A percentile compares a stretch with the other conserved stretches of the same genome.
These are phyloP conservation scores for Chimonanthus praecox DNA, from an alignment of 164 flowering plant genomes.

Conservation along the genomic window DNA sequence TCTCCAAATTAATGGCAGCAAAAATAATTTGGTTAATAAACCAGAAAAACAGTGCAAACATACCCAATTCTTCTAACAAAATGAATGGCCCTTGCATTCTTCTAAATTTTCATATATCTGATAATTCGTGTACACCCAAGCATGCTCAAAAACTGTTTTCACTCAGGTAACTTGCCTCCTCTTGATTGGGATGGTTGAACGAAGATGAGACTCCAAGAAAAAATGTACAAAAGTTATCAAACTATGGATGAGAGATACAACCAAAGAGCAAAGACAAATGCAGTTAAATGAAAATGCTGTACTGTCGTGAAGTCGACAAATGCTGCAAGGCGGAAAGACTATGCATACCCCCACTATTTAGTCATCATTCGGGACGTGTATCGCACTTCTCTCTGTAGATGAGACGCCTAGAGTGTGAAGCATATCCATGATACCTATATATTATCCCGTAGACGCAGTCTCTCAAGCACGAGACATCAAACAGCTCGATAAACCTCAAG, in stretches of 20 bases:
- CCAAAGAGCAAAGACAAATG: not conserved
- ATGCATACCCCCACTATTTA: not conserved
- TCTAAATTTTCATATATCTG: too few species aligned
- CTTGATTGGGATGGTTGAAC: too few species aligned
- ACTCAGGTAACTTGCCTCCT: too few species aligned
- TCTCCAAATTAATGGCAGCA: too few species aligned
- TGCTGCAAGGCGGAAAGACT: not conserved
- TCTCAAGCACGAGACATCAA: constrained; percentile 39
- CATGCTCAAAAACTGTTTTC: too few species aligned
- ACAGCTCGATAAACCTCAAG: constrained; percentile 58
- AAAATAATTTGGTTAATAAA: too few species aligned
- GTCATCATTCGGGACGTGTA: not conserved
- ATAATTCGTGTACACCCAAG: too few species aligned
- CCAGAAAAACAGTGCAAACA: too few species aligned
- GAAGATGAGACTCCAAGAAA: too few species aligned
- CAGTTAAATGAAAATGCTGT: not conserved
- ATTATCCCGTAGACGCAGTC: constrained; percentile 57
- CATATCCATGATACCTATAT: constrained; percentile 46
- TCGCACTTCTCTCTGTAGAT: not conserved
- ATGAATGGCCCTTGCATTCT: too few species aligned
- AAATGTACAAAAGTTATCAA: too few species aligned
- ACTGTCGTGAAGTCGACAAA: not conserved
- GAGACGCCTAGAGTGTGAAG: constrained; percentile 55
- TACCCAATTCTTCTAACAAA: too few species aligned
- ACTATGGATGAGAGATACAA: not conserved